phyloP scores from a whole-genome alignment of 176 grass and related monocot genomes.

The Typha latifolia region DNA sequence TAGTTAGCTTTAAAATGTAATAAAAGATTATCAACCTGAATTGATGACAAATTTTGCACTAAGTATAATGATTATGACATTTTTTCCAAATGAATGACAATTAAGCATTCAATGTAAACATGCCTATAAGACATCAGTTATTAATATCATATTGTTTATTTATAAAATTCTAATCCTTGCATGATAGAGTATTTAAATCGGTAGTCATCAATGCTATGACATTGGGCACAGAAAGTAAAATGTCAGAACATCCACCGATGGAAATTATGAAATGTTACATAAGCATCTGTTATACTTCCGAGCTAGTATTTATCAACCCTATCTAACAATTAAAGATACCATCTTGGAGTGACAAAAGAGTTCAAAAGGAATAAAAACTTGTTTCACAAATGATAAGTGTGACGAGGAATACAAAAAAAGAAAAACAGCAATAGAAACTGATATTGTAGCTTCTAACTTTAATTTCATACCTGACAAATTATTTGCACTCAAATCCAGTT shows the following conservation, averaged over 20 bases:
- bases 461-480: slow-evolving; percentile 61
- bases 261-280: neutral
- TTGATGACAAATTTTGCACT: too few species aligned
- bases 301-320: too few species aligned
- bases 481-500: slow-evolving; percentile 91
- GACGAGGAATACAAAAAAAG: neutral
- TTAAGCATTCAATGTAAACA: neutral
- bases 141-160: neutral
- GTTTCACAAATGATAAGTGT: too few species aligned
- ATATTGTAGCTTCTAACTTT: neutral
- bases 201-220: neutral
- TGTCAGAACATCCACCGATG: neutral
- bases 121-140: neutral
- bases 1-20: too few species aligned
- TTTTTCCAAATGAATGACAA: too few species aligned
- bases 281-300: too few species aligned
- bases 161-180: neutral
- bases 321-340: too few species aligned
- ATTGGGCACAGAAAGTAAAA: neutral
- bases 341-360: too few species aligned
- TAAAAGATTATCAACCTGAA: too few species aligned
- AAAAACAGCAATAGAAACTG: neutral
- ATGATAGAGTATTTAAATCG: neutral
- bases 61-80: too few species aligned
- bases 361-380: too few species aligned